Conservation (phyloP, 2,329 filamentous ascomycete genomes). For the Venturia asperata region DNA sequence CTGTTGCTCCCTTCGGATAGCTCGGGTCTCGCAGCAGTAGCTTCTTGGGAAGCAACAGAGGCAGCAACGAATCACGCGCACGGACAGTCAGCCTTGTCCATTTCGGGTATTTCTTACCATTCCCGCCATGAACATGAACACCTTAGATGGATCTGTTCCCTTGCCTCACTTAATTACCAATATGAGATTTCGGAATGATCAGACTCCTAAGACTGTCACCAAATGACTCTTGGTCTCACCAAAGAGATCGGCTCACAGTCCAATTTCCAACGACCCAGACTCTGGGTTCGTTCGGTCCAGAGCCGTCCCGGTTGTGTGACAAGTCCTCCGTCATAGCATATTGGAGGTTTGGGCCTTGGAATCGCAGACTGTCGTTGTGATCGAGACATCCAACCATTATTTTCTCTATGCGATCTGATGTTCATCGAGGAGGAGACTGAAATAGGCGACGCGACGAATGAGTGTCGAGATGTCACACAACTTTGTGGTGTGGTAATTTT, state of each 20-base stretch:
- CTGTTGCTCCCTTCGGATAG: not conserved
- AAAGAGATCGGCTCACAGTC: not conserved
- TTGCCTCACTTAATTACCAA: not conserved
- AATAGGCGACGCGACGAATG: not conserved
- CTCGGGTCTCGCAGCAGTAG: slow-evolving; percentile 6
- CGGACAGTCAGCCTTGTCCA: not conserved
- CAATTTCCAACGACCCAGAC: not conserved
- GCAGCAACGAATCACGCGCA: not conserved
- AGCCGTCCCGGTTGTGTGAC: not conserved
- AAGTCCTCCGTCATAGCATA: not conserved
- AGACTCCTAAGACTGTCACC: not conserved
- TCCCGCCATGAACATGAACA: no score
- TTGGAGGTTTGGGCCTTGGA: not conserved
- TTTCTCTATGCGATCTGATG: not conserved
- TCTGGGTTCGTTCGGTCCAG: not conserved
- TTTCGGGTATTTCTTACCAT: slow-evolving; percentile 15
- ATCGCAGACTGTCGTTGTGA: not conserved
- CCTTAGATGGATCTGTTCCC: not conserved
- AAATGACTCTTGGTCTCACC: not conserved
- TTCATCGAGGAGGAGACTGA: not conserved
- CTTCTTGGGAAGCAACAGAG: not conserved
- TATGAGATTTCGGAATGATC: not conserved
- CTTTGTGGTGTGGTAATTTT: not conserved
- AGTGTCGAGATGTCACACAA: not conserved
- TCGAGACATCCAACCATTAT: not conserved